A percentile compares a stretch with the other conserved stretches of the same genome.
Conservation (phyloP, 116 monocot genomes). For the Phalaenopsis hybrid region DNA sequence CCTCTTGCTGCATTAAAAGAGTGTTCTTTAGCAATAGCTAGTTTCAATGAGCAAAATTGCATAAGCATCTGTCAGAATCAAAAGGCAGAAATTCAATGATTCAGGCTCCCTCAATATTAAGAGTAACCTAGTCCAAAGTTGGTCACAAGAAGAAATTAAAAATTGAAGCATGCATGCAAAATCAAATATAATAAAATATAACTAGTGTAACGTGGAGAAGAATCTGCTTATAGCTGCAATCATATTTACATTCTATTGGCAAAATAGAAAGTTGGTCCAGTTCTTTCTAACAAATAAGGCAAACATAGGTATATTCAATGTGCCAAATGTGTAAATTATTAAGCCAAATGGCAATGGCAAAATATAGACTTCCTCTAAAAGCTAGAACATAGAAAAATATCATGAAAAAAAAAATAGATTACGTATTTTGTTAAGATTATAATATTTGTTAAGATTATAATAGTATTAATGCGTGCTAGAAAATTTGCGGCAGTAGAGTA, state of each 20-base stretch:
- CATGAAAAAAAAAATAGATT: neutral
- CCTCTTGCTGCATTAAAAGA: slow-evolving; percentile 45
- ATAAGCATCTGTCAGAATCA: neutral
- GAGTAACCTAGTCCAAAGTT: neutral
- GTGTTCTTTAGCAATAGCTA: neutral
- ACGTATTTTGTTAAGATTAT: neutral
- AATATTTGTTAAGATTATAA: no score
- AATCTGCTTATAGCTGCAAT: neutral
- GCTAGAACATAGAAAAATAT: neutral
- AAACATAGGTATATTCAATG: neutral
- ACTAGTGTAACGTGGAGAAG: neutral
- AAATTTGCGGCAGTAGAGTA: no score
- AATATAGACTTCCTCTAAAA: neutral
- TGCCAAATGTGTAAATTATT: neutral
- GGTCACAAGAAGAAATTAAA: neutral
- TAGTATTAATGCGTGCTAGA: no score
- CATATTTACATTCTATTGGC: neutral
- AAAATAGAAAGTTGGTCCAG: neutral
- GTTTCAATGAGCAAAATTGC: neutral
- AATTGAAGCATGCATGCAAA: neutral
- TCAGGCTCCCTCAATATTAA: neutral
- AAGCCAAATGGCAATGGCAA: neutral
- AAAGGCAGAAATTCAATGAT: neutral
- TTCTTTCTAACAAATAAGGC: neutral
- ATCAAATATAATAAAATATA: neutral